Percentiles rank a stretch among this genome's conserved stretches.
Evolutionary conservation across 176 grass and related monocot genomes (phyloP).

Genomic region (Ensete glaucum): DNA sequence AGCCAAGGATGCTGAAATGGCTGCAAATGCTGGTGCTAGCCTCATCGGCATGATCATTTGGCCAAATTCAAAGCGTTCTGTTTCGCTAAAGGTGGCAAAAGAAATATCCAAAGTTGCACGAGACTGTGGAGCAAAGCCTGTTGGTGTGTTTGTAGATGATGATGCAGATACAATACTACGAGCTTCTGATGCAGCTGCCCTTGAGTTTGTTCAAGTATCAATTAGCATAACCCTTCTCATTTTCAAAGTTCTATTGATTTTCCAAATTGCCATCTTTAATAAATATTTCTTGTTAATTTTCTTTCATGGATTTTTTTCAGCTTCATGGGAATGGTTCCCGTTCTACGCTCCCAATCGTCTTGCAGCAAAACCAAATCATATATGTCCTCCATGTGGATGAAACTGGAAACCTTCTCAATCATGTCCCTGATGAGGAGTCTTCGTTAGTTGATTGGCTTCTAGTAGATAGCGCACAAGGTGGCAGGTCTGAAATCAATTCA

Average conservation of each 20-base stretch:
- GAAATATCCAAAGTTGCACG: slow-evolving; percentile 64
- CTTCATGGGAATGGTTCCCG: slow-evolving; percentile 81
- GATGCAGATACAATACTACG: slow-evolving; percentile 56
- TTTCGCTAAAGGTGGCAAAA: slow-evolving; percentile 45
- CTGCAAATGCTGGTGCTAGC: slow-evolving; percentile 48
- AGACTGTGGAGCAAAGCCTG: slow-evolving; percentile 54
- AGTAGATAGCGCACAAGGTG: slow-evolving; percentile 72
- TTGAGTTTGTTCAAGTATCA: slow-evolving; percentile 66
- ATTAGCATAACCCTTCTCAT: neutral
- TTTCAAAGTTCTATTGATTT: neutral
- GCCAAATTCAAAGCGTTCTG: slow-evolving; percentile 67
- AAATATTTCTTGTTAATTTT: neutral
- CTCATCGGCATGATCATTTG: slow-evolving; percentile 89
- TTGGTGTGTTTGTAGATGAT: slow-evolving; percentile 93
- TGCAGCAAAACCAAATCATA: slow-evolving; percentile 43
- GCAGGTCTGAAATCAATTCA: slow-evolving; percentile 41
- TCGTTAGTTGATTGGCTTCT: slow-evolving; percentile 60
- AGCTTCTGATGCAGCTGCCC: slow-evolving; percentile 47
- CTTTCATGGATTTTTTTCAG: slow-evolving; percentile 33
- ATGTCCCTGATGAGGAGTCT: slow-evolving; percentile 37
- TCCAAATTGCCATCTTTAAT: neutral
- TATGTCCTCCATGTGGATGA: slow-evolving; percentile 79
- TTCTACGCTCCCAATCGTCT: slow-evolving; percentile 39
- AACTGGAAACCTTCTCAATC: slow-evolving; percentile 59
- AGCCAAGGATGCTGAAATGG: slow-evolving; percentile 70